Conservation (phyloP, 2,329 filamentous ascomycete species). For the Chrysoporthe deuterocubensis region DNA sequence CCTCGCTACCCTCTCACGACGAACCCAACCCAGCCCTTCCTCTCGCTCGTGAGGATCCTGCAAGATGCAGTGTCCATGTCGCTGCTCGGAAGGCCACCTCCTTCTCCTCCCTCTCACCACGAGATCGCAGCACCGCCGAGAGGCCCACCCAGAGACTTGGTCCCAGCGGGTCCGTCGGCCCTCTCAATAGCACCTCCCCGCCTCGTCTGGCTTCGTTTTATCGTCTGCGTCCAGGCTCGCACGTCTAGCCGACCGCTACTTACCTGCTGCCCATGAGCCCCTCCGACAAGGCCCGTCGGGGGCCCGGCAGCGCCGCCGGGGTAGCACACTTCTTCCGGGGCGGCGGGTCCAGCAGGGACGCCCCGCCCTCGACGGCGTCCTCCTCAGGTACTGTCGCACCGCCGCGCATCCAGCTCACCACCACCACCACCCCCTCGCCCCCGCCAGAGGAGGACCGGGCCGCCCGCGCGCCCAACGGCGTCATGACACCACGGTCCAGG, state of each 20-base stretch:
- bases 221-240: not conserved
- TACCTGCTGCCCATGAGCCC: constrained; percentile 19
- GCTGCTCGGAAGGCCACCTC: not conserved
- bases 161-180: not conserved
- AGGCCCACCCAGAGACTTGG: not conserved
- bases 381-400: constrained; percentile 16
- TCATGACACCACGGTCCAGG: not conserved
- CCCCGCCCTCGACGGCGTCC: constrained; percentile 1
- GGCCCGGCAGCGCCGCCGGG: constrained; percentile 14
- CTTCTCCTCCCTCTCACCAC: not conserved
- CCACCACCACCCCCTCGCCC: constrained; percentile 22
- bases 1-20: not conserved
- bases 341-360: constrained; percentile 3
- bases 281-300: constrained; percentile 26
- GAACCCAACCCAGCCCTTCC: not conserved
- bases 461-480: constrained; percentile 12
- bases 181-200: too few species aligned
- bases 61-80: constrained; percentile 5
- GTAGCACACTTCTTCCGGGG: constrained; percentile 21
- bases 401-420: constrained; percentile 18
- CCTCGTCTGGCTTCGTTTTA: too few species aligned
- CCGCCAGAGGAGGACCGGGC: constrained; percentile 2
- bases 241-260: not conserved
- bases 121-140: not conserved
- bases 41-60: not conserved